These are phyloP conservation scores for Collybia sp. DNA, from an alignment of 768 basidiomycete species.

Conservation along the genomic window DNA sequence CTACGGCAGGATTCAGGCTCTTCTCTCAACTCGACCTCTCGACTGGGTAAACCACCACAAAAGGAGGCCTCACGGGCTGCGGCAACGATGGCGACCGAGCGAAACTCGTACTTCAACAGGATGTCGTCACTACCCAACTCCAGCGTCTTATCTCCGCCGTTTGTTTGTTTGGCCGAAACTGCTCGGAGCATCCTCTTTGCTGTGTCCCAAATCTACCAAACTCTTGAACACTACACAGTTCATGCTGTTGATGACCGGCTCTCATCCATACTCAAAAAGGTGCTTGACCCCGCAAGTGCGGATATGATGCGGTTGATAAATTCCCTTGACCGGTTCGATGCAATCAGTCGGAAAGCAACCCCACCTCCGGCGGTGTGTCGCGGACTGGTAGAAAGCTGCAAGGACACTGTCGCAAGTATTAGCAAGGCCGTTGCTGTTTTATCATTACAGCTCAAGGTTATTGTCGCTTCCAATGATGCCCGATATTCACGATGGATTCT, in stretches of 20 bases:
- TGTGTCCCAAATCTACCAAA: slow-evolving; percentile 85
- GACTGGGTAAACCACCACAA: slow-evolving; percentile 15
- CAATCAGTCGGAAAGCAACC: slow-evolving; percentile 59
- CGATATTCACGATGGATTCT: slow-evolving; percentile 85
- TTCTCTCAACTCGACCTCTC: slow-evolving; percentile 20
- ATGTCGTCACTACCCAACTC: slow-evolving; percentile 73
- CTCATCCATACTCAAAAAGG: slow-evolving; percentile 74
- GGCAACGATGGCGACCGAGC: slow-evolving; percentile 69
- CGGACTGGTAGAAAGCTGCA: slow-evolving; percentile 75
- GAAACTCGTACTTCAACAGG: slow-evolving; percentile 93
- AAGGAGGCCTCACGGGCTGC: slow-evolving; percentile 34
- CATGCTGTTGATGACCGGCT: slow-evolving; percentile 82
- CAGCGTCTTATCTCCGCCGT: slow-evolving; percentile 62
- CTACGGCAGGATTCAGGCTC: slow-evolving; percentile 45
- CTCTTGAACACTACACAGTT: slow-evolving; percentile 81
- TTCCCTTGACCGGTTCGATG: slow-evolving; percentile 88
- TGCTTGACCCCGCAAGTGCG: slow-evolving; percentile 78
- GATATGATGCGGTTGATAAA: slow-evolving; percentile 84
- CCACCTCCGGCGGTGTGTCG: slow-evolving; percentile 75
- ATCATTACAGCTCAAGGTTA: slow-evolving; percentile 72
- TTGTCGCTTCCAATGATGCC: slow-evolving; percentile 72
- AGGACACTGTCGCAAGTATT: slow-evolving; percentile 79
- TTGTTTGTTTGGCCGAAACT: slow-evolving; percentile 77
- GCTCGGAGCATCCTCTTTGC: slow-evolving; percentile 91
- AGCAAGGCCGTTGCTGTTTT: slow-evolving; percentile 86